Evolutionary conservation across 1,139 yeast genomes (phyloP), one percentile per base, ranked within the genome.

Genomic region (Geotrichum reessii): DNA sequence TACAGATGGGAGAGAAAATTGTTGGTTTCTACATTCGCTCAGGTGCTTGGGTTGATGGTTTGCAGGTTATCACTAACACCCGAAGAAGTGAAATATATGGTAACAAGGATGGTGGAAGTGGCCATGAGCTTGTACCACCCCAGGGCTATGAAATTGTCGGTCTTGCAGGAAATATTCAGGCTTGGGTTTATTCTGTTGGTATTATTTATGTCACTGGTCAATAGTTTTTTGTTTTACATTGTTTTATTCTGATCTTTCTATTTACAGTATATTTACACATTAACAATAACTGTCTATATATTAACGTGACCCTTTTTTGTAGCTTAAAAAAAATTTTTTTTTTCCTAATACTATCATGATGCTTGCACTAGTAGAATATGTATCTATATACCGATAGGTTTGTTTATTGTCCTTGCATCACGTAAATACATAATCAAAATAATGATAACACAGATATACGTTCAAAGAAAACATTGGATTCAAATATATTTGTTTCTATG

Each of bases 31-130:
- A 79, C 58, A 75, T 90, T 52, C 78, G 96, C 63, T 78, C 84
- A 55, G 98, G 98, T 6, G 85, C 81, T 1, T 93, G 98, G 97
- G 76, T 93, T 17, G 98, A 93, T 75, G 96, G 87, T 1, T 74
- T 89, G 21, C 95, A 87, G 67, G 71, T 86, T 42, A 70, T 81
- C 7, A 82, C 95, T 21, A 81, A 77, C 62, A 54, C 59, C n/a
- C 62, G 70, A 28, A 66, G 71, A 51, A 65, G 72, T 28, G 80
- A 80, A 25, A 66, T 73, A 48, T 76, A 74, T 42, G 90, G 90
- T 0, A 96, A 96, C 24, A 70, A 74, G 1, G 72, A 74, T 19
- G 96, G 96, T 6, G 97, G 97, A 1, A 81, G 83, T 53, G 70
- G 78, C 31, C 81, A 84, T 40, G 77, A 80, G 25, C 73, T 90